Evolutionary conservation across 192 early-diverging fungal genomes (phyloP).

Genomic region (Physocladia obscura): DNA sequence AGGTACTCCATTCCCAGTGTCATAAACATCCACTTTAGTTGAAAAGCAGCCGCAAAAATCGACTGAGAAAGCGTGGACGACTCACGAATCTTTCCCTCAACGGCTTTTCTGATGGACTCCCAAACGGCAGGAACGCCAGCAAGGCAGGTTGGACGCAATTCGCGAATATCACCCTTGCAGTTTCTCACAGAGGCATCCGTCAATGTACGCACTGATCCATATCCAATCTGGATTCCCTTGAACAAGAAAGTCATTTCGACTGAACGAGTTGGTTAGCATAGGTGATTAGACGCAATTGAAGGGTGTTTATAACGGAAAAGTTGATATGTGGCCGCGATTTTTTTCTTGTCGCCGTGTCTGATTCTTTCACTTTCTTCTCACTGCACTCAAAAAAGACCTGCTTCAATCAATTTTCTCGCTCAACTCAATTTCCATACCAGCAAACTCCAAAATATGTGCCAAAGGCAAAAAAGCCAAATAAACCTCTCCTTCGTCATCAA

Average conservation of each 20-base stretch:
- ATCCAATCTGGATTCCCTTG: conserved; percentile 58
- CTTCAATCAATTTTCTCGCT: too few species aligned
- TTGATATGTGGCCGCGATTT: too few species aligned
- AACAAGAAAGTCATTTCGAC: conserved; percentile 69
- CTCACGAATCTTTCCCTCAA: conserved; percentile 62
- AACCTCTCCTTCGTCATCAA: background rate
- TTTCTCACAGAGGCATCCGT: conserved; percentile 63
- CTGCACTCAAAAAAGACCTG: conserved; percentile 51
- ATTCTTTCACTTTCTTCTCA: conserved; percentile 61
- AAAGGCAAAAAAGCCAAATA: conserved; percentile 59
- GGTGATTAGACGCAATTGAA: too few species aligned
- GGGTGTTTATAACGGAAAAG: background rate
- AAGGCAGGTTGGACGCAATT: conserved; percentile 68
- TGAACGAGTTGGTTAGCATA: too few species aligned
- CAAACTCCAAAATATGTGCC: conserved; percentile 87
- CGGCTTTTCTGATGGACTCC: conserved; percentile 81
- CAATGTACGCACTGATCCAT: conserved; percentile 63
- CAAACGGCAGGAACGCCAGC: conserved; percentile 74
- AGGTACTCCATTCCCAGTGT: conserved; percentile 54
- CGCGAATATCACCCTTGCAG: conserved; percentile 68
- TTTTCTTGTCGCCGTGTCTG: conserved; percentile 56
- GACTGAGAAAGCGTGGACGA: conserved; percentile 55
- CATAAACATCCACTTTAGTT: conserved; percentile 69
- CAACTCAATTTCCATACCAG: too few species aligned
- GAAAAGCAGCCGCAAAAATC: conserved; percentile 76